Evolutionary conservation across 2,329 filamentous ascomycete genomes (phyloP).

Genomic region (Aspergillus persii): DNA sequence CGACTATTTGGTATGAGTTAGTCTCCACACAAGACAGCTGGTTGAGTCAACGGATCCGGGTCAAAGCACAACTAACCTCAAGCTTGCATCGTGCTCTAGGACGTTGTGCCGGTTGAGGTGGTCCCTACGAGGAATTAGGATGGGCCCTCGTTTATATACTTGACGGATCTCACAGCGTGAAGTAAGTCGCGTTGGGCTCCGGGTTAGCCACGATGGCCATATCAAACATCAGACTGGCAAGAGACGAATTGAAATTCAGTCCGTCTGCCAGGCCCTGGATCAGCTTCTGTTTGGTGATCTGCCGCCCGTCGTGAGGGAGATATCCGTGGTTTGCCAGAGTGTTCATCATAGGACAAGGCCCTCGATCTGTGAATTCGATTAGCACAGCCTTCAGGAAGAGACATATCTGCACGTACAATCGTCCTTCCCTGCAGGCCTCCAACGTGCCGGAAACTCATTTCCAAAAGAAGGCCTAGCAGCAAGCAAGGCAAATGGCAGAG

Average conservation of each 20-base stretch:
- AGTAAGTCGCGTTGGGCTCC: slow-evolving; percentile 19
- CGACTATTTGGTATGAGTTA: slow-evolving; percentile 33
- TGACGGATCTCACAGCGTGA: slow-evolving; percentile 11
- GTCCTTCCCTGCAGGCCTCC: not conserved
- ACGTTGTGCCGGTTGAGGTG: slow-evolving; percentile 23
- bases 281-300: slow-evolving; percentile 31
- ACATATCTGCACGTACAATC: not conserved
- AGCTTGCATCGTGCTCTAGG: slow-evolving; percentile 25
- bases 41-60: not conserved
- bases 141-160: not conserved
- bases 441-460: not conserved
- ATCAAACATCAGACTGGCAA: slow-evolving; percentile 18
- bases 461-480: not conserved
- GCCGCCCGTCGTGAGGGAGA: slow-evolving; percentile 47
- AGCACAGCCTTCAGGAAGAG: not conserved
- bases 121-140: slow-evolving; percentile 6
- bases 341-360: slow-evolving; percentile 54
- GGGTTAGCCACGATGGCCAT: slow-evolving; percentile 20
- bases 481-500: not conserved
- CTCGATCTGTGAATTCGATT: slow-evolving; percentile 10
- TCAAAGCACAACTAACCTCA: slow-evolving; percentile 11
- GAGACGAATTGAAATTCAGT: slow-evolving; percentile 19
- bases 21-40: not conserved
- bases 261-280: slow-evolving; percentile 5
- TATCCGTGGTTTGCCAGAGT: slow-evolving; percentile 53